Evolutionary conservation across 2,329 filamentous ascomycete species (phyloP).

Genomic region (Pseudogymnoascus sp.): DNA sequence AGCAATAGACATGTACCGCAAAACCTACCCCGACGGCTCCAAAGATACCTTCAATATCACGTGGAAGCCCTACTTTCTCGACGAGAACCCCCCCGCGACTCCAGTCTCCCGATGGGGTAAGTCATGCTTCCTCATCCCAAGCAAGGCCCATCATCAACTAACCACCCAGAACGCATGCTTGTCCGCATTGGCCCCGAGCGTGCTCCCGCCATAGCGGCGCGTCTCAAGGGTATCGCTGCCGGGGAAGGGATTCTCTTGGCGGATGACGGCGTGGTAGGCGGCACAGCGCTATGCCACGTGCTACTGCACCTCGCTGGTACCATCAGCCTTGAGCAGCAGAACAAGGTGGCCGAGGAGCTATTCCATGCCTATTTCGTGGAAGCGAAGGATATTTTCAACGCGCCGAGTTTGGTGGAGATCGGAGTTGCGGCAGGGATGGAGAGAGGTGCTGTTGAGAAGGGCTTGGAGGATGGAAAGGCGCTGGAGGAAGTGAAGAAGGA

Average conservation of each 20-base stretch:
- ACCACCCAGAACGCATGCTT: not conserved
- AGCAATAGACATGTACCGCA: conserved; percentile 61
- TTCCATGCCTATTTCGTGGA: conserved; percentile 62
- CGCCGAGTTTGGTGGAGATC: conserved; percentile 14
- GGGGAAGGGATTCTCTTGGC: not conserved
- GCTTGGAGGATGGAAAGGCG: conserved; percentile 46
- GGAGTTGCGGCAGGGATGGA: conserved; percentile 35
- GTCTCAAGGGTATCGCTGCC: not conserved
- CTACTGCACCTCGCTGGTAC: not conserved
- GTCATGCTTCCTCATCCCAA: not conserved
- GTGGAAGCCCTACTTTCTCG: conserved; percentile 77
- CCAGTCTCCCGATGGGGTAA: not conserved
- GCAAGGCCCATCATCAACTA: not conserved
- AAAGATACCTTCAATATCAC: conserved; percentile 64
- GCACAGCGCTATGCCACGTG: not conserved
- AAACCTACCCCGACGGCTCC: conserved; percentile 47
- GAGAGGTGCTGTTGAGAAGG: conserved; percentile 43
- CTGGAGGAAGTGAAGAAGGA: conserved; percentile 47
- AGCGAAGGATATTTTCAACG: conserved; percentile 55
- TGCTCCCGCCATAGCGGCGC: not conserved
- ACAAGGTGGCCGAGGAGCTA: conserved; percentile 51
- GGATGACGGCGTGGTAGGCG: not conserved
- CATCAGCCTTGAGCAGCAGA: conserved; percentile 35
- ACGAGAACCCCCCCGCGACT: conserved; percentile 29
- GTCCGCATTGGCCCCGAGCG: not conserved